Evolutionary conservation across 1,284 basidiomycete species (phyloP), one percentile per base, ranked within the genome.

Genomic region (Phylloporus gajari): DNA sequence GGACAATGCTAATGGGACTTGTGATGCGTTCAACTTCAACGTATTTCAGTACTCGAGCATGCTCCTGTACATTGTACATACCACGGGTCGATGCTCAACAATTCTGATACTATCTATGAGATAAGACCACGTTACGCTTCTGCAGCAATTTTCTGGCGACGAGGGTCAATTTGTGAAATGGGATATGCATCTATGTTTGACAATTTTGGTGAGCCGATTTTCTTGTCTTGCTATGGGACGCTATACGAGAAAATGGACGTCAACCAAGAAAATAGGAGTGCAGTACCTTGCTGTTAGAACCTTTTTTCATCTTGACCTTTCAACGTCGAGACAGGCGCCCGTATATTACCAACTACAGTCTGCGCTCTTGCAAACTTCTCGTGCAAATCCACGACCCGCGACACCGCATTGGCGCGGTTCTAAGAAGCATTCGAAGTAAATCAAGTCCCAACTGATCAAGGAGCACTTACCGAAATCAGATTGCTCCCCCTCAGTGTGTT

Each of bases 71-170:
- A n/a, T n/a, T n/a, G n/a, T n/a, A n/a, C n/a, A n/a, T n/a, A n/a
- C n/a, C n/a, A n/a, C n/a, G n/a, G n/a, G n/a, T n/a, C n/a, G n/a
- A n/a, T n/a, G n/a, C n/a, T n/a, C n/a, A n/a, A n/a, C n/a, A n/a
- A n/a, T n/a, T n/a, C n/a, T n/a, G n/a, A n/a, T n/a, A n/a, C n/a
- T n/a, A n/a, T n/a, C n/a, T n/a, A n/a, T n/a, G n/a, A n/a, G n/a
- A n/a, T n/a, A n/a, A n/a, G n/a, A n/a, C n/a, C n/a, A n/a, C 98
- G 96, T 77, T 97, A 94, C 0, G 94, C 94, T 80, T 98, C 96
- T 15, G 91, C 88, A 0, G 95, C 91, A 68, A 98, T 94, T 78
- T 94, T 95, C 46, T 89, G 91, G 77, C 96, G 62, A 56, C 11
- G 44, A 44, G n/a, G n/a, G 19, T 73, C 38, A 70, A 44, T 32